Evolutionary conservation across 2,329 filamentous ascomycete species (phyloP).

Genomic region (Colletotrichum kahawae): DNA sequence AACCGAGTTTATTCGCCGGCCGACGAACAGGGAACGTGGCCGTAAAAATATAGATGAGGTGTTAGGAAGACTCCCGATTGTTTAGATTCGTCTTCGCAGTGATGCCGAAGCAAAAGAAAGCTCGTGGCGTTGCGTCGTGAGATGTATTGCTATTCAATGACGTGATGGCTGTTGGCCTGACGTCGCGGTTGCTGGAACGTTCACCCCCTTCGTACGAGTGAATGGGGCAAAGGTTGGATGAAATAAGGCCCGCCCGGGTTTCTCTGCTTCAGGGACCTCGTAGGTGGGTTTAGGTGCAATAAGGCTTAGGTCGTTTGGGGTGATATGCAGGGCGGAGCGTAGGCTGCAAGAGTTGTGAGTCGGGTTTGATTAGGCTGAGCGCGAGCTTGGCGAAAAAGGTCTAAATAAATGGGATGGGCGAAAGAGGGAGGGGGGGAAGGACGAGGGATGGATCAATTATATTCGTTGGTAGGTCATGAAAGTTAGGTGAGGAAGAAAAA

Average conservation of each 20-base stretch:
- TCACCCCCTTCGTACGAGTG: not conserved
- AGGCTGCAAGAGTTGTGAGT: not conserved
- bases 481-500: not conserved
- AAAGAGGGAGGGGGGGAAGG: not conserved
- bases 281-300: not conserved
- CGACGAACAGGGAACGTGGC: not conserved
- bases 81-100: not conserved
- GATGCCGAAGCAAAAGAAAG: not conserved
- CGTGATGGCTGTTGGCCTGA: slow-evolving; percentile 3
- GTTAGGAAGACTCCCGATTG: not conserved
- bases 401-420: not conserved
- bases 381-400: not conserved
- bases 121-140: not conserved
- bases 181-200: not conserved
- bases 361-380: not conserved
- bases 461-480: not conserved
- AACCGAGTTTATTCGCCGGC: not conserved
- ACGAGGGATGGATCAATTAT: slow-evolving; percentile 11
- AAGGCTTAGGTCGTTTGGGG: not conserved
- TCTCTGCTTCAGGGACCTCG: not conserved
- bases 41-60: not conserved
- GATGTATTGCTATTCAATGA: not conserved
- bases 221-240: not conserved
- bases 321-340: not conserved
- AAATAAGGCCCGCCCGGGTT: not conserved